These are phyloP conservation scores for Aspergillus sergii DNA, from an alignment of 2,329 filamentous ascomycete genomes.

Conservation along the genomic window DNA sequence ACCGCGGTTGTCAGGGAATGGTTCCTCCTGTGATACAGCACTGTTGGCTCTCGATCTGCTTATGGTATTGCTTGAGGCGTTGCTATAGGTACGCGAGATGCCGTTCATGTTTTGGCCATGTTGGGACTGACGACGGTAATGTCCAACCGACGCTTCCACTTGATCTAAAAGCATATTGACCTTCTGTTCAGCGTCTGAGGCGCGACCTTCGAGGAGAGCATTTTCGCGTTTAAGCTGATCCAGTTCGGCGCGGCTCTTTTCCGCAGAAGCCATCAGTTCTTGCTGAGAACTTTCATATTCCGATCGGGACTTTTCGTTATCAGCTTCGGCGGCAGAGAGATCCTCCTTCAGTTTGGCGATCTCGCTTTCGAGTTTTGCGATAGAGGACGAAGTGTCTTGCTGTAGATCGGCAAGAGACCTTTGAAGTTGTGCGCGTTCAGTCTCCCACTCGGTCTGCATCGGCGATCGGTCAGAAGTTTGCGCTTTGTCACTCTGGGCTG, in stretches of 20 bases:
- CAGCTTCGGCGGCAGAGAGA: constrained; percentile 64
- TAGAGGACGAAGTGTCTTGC: constrained; percentile 66
- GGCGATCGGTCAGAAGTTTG: constrained; percentile 41
- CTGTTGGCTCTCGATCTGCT: constrained; percentile 44
- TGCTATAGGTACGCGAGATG: constrained; percentile 56
- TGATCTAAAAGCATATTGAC: constrained; percentile 92
- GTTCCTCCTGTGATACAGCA: constrained; percentile 46
- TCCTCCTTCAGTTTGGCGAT: constrained; percentile 70
- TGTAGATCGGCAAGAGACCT: constrained; percentile 71
- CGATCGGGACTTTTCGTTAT: constrained; percentile 68
- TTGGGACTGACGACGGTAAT: constrained; percentile 78
- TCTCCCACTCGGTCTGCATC: constrained; percentile 68
- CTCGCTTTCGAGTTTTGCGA: constrained; percentile 70
- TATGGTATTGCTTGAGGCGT: constrained; percentile 54
- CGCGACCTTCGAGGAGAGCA: constrained; percentile 75
- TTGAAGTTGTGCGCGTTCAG: constrained; percentile 69
- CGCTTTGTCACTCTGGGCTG: constrained; percentile 59
- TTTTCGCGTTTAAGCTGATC: constrained; percentile 86
- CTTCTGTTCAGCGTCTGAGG: constrained; percentile 87
- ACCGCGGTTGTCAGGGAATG: constrained; percentile 57
- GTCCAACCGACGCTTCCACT: constrained; percentile 90
- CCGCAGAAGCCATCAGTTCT: constrained; percentile 59
- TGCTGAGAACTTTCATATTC: constrained; percentile 57
- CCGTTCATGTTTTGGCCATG: constrained; percentile 41
- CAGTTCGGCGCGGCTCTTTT: constrained; percentile 67